A percentile compares a stretch with the other conserved stretches of the same genome.
phyloP scores from a whole-genome alignment of 176 grass and related monocot species.

The Phoenix dactylifera region DNA sequence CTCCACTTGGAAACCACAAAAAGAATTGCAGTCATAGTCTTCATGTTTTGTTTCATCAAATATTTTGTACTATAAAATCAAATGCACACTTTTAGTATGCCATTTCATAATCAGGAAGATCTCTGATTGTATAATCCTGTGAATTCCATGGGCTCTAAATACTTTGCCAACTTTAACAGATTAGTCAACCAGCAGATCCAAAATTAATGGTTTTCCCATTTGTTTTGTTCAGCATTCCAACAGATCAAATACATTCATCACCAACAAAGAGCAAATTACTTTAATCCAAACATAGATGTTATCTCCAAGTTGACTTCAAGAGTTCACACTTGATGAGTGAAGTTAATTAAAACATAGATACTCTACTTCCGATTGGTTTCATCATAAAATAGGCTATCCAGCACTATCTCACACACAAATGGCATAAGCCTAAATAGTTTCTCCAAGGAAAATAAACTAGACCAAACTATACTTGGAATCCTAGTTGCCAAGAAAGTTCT shows the following conservation, averaged over 20 bases:
- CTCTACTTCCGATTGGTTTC: neutral
- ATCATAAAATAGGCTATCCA: neutral
- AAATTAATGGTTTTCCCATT: neutral
- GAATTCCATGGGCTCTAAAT: too few species aligned
- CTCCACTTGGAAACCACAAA: too few species aligned
- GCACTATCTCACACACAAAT: too few species aligned
- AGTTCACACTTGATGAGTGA: neutral
- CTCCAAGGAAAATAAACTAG: neutral
- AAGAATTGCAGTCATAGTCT: too few species aligned
- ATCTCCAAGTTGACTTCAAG: neutral
- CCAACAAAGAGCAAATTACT: neutral
- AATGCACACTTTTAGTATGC: too few species aligned
- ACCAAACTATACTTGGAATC: neutral
- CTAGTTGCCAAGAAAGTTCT: conserved; percentile 1
- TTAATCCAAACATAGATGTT: neutral
- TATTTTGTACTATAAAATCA: too few species aligned
- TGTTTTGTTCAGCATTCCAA: neutral
- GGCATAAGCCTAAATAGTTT: neutral
- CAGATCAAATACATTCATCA: neutral
- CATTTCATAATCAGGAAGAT: too few species aligned
- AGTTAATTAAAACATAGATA: neutral
- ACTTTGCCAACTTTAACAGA: neutral
- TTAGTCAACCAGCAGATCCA: neutral
- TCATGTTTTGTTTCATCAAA: too few species aligned
- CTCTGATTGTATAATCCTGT: too few species aligned